phyloP scores from a whole-genome alignment of 257 asterid genomes.

The Solanum tarapatanum region DNA sequence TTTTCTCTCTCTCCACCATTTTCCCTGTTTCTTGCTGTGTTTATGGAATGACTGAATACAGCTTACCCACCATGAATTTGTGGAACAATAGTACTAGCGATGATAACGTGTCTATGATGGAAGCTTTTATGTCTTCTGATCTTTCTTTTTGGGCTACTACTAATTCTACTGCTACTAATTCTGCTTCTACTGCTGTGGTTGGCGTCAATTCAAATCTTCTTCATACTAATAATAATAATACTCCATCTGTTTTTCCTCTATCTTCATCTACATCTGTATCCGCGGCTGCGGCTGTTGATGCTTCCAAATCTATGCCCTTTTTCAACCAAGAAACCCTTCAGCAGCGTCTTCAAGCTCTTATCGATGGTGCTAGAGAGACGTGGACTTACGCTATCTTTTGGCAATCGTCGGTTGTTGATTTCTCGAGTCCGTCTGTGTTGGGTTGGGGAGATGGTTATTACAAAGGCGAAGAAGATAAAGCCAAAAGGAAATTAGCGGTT shows the following conservation, averaged over 20 bases:
- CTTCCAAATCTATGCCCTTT: background rate
- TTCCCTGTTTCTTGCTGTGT: background rate
- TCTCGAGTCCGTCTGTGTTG: conserved; percentile 5
- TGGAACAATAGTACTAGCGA: conserved; percentile 20
- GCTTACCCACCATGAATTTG: conserved; percentile 17
- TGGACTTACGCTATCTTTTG: conserved; percentile 77
- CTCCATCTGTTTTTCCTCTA: background rate
- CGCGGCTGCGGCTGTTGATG: conserved; percentile 10
- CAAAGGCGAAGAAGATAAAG: conserved; percentile 21
- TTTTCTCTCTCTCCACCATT: background rate
- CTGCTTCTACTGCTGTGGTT: background rate
- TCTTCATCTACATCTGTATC: background rate
- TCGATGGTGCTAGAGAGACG: conserved; percentile 39
- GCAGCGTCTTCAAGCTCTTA: conserved; percentile 41
- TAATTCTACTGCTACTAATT: background rate
- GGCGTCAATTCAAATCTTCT: background rate
- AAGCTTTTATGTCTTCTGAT: conserved; percentile 36
- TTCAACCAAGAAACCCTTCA: conserved; percentile 49
- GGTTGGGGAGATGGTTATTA: conserved; percentile 30
- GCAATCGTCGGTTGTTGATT: conserved; percentile 36
- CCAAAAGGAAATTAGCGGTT: background rate
- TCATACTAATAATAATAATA: background rate
- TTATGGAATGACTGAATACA: conserved; percentile 14
- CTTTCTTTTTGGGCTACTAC: conserved; percentile 25
- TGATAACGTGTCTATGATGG: conserved; percentile 28